A percentile compares a stretch with the other conserved stretches of the same genome.
Conservation (phyloP, 768 basidiomycete genomes). For the Mycena amicta region DNA sequence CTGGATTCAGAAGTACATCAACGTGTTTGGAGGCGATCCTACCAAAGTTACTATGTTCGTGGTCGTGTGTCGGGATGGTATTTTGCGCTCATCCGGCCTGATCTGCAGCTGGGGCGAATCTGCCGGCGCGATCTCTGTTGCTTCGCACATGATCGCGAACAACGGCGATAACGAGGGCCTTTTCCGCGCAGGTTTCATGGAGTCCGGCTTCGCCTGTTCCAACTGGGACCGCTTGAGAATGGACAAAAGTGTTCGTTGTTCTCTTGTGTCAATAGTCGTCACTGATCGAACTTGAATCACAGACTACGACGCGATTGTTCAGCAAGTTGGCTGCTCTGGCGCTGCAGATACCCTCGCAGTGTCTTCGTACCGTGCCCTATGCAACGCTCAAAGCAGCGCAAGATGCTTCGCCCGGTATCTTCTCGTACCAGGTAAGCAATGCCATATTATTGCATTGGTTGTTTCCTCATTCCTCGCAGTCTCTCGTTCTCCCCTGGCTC, state of each 20-base stretch:
- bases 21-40: constrained; percentile 66
- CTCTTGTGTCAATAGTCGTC: neutral
- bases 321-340: constrained; percentile 41
- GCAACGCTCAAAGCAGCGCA: constrained; percentile 43
- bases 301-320: constrained; percentile 47
- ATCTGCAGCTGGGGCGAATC: constrained; percentile 52
- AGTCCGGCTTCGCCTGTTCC: constrained; percentile 52
- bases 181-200: constrained; percentile 55
- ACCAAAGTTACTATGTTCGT: constrained; percentile 52
- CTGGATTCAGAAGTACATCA: constrained; percentile 68
- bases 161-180: constrained; percentile 46
- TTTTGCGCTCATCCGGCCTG: neutral
- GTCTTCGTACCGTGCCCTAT: constrained; percentile 44
- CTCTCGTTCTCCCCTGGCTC: constrained; percentile 45
- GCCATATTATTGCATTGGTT: neutral
- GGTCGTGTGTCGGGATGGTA: neutral
- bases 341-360: constrained; percentile 45
- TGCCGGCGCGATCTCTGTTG: constrained; percentile 57
- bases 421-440: constrained; percentile 42
- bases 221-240: constrained; percentile 43
- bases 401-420: constrained; percentile 43
- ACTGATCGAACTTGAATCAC: neutral
- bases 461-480: too few relatives aligned
- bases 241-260: constrained; percentile 41
- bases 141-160: constrained; percentile 52